A percentile compares a stretch with the other conserved stretches of the same genome.
These are phyloP conservation scores for Flaveria linearis DNA, from an alignment of 129 eudicot species.

Conservation along the genomic window DNA sequence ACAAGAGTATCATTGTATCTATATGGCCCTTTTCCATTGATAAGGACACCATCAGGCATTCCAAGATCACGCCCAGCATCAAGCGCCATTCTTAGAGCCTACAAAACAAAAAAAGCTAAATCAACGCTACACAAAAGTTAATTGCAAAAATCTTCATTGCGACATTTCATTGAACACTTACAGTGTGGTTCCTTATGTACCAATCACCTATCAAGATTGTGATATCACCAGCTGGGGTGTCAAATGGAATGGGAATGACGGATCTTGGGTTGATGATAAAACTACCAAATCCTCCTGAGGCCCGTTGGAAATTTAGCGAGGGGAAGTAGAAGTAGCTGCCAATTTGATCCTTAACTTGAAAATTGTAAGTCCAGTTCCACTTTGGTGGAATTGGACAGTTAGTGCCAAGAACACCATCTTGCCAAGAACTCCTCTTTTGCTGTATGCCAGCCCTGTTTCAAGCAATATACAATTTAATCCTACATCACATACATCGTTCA, in stretches of 20 bases:
- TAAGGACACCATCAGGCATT: constrained; percentile 91
- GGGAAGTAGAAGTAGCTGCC: constrained; percentile 73
- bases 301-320: constrained; percentile 50
- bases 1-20: constrained; percentile 84
- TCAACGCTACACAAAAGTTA: too few species aligned
- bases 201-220: constrained; percentile 63
- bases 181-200: constrained; percentile 55
- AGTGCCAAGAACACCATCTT: constrained; percentile 67
- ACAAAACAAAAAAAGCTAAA: constrained; percentile 6
- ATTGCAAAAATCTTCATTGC: constrained; percentile 10
- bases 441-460: constrained; percentile 59
- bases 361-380: constrained; percentile 57
- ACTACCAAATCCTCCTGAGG: constrained; percentile 66
- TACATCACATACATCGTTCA: background rate
- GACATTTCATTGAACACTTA: constrained; percentile 39
- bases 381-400: constrained; percentile 69
- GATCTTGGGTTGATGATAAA: constrained; percentile 58
- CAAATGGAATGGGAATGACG: constrained; percentile 55
- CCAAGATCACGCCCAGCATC: constrained; percentile 78
- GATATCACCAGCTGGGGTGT: constrained; percentile 54
- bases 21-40: constrained; percentile 88
- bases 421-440: constrained; percentile 61
- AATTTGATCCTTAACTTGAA: constrained; percentile 66
- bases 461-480: constrained; percentile 14
- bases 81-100: constrained; percentile 77